Evolutionary conservation across 257 asterid species (phyloP).

Genomic region (Rauvolfia tetraphylla): DNA sequence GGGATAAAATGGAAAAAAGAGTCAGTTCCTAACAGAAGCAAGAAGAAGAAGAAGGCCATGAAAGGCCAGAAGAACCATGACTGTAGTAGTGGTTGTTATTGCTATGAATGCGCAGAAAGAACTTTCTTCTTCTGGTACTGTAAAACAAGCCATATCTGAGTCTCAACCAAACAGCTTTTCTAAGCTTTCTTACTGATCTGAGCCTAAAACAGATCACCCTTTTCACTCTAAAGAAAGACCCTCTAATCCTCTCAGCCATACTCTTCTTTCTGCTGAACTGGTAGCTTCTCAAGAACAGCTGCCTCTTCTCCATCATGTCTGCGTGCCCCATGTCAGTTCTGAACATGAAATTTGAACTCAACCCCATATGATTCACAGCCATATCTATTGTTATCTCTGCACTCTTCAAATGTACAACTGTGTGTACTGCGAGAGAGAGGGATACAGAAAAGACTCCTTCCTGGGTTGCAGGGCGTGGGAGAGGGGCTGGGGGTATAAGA

Average conservation of each 20-base stretch:
- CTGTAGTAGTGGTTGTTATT: neutral
- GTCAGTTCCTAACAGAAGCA: conserved; percentile 35
- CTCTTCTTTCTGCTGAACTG: conserved; percentile 73
- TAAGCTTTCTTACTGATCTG: conserved; percentile 42
- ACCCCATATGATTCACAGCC: conserved; percentile 23
- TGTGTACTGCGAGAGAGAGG: neutral
- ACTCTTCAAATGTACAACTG: neutral
- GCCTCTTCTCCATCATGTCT: conserved; percentile 71
- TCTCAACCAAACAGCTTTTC: conserved; percentile 51
- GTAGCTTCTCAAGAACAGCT: conserved; percentile 78
- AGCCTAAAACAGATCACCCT: conserved; percentile 39
- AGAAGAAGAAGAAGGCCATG: conserved; percentile 22
- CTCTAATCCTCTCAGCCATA: conserved; percentile 44
- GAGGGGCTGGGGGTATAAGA: neutral
- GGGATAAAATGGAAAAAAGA: neutral
- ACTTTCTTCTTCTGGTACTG: conserved; percentile 35
- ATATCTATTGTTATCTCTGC: conserved; percentile 12
- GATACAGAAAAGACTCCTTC: neutral
- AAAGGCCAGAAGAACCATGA: neutral
- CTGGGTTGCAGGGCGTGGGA: neutral
- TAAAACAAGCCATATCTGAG: conserved; percentile 51
- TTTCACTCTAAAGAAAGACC: conserved; percentile 48
- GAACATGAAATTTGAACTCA: conserved; percentile 30
- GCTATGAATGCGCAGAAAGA: conserved; percentile 32
- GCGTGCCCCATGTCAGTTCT: conserved; percentile 36